These are phyloP conservation scores for Hypoxylon sp. DNA, from an alignment of 2,329 filamentous ascomycete species.

Conservation along the genomic window DNA sequence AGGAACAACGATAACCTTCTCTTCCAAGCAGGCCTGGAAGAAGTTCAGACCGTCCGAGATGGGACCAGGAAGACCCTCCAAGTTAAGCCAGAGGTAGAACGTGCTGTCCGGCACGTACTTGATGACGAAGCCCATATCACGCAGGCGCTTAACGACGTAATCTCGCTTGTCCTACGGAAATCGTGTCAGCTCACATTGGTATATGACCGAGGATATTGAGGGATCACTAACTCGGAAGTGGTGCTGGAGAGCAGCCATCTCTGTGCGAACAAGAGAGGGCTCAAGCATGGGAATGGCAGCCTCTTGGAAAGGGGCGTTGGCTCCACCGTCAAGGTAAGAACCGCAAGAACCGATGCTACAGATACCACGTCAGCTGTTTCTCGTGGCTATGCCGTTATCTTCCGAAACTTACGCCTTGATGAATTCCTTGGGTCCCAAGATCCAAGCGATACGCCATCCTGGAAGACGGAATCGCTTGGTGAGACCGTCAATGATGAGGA, in stretches of 20 bases:
- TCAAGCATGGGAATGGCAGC: slow-evolving; percentile 95
- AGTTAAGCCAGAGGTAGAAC: slow-evolving; percentile 88
- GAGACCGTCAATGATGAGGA: slow-evolving; percentile 93
- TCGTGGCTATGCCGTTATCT: background rate
- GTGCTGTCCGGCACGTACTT: slow-evolving; percentile 89
- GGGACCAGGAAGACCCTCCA: slow-evolving; percentile 77
- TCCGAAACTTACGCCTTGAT: slow-evolving; percentile 77
- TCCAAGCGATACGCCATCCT: slow-evolving; percentile 97
- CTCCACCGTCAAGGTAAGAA: slow-evolving; percentile 93
- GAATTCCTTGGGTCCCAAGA: slow-evolving; percentile 95
- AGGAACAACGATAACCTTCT: slow-evolving; percentile 96
- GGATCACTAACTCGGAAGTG: slow-evolving; percentile 78
- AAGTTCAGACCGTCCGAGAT: slow-evolving; percentile 97
- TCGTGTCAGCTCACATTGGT: slow-evolving; percentile 40
- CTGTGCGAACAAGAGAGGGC: slow-evolving; percentile 80
- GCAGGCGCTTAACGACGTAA: slow-evolving; percentile 84
- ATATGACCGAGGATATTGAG: background rate
- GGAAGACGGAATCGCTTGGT: slow-evolving; percentile 97
- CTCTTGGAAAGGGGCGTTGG: slow-evolving; percentile 96
- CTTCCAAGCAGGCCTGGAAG: slow-evolving; percentile 92
- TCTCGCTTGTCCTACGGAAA: slow-evolving; percentile 82
- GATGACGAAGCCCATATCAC: slow-evolving; percentile 89
- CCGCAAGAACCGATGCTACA: slow-evolving; percentile 85
- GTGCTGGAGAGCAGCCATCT: slow-evolving; percentile 90
- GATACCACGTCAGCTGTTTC: slow-evolving; percentile 26